A percentile compares a stretch with the other conserved stretches of the same genome.
phyloP scores from a whole-genome alignment of 176 grass and related monocot species.

The Oryza nivara region DNA sequence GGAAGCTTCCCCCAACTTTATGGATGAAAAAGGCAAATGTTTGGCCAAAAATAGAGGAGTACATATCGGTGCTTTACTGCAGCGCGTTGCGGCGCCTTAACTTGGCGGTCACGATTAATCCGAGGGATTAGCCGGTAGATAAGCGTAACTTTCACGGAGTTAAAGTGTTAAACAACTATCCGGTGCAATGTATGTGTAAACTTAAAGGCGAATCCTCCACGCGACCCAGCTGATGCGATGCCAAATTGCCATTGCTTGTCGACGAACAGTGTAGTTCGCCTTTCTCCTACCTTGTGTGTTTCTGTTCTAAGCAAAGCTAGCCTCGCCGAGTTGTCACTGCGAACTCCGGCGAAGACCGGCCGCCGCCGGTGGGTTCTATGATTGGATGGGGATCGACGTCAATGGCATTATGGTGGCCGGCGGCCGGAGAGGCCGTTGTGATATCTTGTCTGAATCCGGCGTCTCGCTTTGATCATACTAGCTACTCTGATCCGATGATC shows the following conservation, averaged over 20 bases:
- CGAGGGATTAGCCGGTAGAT: slow-evolving; percentile 23
- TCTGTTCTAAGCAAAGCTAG: background rate
- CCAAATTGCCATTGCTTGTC: background rate
- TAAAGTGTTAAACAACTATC: background rate
- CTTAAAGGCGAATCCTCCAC: background rate
- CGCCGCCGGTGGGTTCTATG: too few relatives aligned
- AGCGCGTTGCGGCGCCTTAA: background rate
- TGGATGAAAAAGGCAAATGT: background rate
- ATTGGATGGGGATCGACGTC: background rate
- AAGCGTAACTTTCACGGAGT: slow-evolving; percentile 36
- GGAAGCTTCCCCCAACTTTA: background rate
- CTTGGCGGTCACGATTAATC: slow-evolving; percentile 38
- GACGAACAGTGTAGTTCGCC: background rate
- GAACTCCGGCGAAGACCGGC: too few relatives aligned
- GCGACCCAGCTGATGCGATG: background rate
- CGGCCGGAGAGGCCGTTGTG: background rate
- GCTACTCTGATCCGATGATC: too few relatives aligned
- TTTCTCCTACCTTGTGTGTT: background rate
- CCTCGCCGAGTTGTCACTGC: too few relatives aligned
- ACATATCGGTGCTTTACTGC: background rate
- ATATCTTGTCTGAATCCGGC: background rate
- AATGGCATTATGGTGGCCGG: background rate
- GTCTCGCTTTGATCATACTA: too few relatives aligned
- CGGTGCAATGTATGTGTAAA: background rate
- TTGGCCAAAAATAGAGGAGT: background rate